phyloP scores from a whole-genome alignment of 768 basidiomycete species.

The Paxillus ammoniavirescens region DNA sequence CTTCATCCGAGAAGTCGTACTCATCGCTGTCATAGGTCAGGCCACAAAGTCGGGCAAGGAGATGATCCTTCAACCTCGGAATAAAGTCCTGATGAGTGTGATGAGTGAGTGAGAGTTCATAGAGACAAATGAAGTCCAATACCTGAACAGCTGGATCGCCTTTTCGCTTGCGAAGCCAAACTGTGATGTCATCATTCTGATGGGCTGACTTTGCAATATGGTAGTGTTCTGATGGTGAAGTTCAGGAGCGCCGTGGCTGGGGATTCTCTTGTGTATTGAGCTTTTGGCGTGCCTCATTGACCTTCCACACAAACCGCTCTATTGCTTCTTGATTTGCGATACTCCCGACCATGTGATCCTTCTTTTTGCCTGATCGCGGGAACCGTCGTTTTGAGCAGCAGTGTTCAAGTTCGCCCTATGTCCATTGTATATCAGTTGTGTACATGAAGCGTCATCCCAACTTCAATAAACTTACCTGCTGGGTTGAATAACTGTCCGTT shows the following conservation, averaged over 20 bases:
- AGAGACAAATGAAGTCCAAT: slow-evolving; percentile 3
- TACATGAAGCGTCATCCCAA: too few relatives aligned
- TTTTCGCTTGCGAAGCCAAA: not conserved
- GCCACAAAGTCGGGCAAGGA: slow-evolving; percentile 11
- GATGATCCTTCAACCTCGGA: not conserved
- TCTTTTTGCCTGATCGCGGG: slow-evolving; percentile 34
- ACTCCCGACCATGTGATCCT: slow-evolving; percentile 15
- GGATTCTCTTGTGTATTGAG: not conserved
- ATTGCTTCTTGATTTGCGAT: slow-evolving; percentile 28
- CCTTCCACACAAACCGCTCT: slow-evolving; percentile 13
- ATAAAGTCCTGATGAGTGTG: slow-evolving; percentile 17
- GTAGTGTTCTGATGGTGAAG: slow-evolving; percentile 12
- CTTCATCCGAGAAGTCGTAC: slow-evolving; percentile 14
- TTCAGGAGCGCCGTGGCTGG: not conserved
- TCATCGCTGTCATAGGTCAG: slow-evolving; percentile 29
- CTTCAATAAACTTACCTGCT: slow-evolving; percentile 21
- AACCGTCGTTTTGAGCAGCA: slow-evolving; percentile 35
- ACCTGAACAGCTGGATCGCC: slow-evolving; percentile 28
- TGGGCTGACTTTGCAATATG: slow-evolving; percentile 19
- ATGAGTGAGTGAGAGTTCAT: not conserved
- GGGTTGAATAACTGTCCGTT: slow-evolving; percentile 37
- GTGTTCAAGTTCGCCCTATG: slow-evolving; percentile 40
- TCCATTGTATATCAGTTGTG: too few relatives aligned
- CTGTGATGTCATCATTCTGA: slow-evolving; percentile 7
- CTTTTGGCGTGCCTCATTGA: slow-evolving; percentile 2